Evolutionary conservation across 2,329 filamentous ascomycete species (phyloP), one percentile per base, ranked within the genome.

Genomic region (Bertia moriformis): DNA sequence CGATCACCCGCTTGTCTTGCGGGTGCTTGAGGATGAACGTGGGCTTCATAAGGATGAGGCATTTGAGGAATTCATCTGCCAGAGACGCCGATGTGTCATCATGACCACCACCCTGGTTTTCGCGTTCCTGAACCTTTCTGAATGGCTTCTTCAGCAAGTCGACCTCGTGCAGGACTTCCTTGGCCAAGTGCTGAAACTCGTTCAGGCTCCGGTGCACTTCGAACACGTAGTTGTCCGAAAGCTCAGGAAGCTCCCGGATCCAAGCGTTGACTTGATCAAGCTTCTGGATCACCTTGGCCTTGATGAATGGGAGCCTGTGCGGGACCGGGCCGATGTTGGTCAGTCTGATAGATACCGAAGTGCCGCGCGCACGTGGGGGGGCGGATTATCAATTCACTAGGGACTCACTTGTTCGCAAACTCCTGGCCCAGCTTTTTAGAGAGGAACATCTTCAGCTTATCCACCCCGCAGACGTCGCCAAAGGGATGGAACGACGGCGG

Each of bases 141-240:
- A 3, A 45, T 39, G 44, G 43, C 3, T 40, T 42, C 19, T 41
- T 27, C 36, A 38, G n/a, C n/a, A 71, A 72, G 1, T 61, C 53
- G 3, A 63, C 60, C 29, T 67, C 66, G 15, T 68, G 61, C 4
- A 83, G 57, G 1, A 75, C 61, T 0, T 61, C 57, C 3, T 67
- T 62, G 1, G 85, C 63, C 0, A 62, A 51, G 0, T 62, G 57
- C 0, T 71, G 67, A 43, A 89, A 78, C 0, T 59, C 60, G 12
- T 63, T 61, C 0, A 89, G 52, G 10, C 73, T 71, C 2, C 68
- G 67, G 15, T 68, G 67, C 0, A 93, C 67, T 7, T 77, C 72
- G 0, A 77, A 62, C n/a, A 77, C 69, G 0, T 86, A 71, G 33
- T 86, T 83, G 0, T 62, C 57, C 0, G 81, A 79, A 0, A 83